Evolutionary conservation across 2,329 filamentous ascomycete genomes (phyloP).

Genomic region (Verticillium alfalfae): DNA sequence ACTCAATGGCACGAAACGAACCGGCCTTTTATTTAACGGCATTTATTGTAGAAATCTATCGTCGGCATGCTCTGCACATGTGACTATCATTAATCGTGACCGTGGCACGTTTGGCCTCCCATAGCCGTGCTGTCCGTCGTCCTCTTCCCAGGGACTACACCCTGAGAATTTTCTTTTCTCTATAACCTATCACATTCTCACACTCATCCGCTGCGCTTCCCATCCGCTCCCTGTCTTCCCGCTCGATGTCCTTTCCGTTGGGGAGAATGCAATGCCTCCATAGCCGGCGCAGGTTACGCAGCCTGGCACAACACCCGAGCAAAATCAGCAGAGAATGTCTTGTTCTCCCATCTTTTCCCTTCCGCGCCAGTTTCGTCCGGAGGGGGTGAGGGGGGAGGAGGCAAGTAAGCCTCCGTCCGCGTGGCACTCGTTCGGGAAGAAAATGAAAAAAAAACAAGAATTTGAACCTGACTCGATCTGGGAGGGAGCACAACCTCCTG

Average conservation of each 20-base stretch:
- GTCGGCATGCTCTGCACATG: neutral
- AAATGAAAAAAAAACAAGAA: too few species aligned
- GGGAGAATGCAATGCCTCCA: slow-evolving; percentile 2
- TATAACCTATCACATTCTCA: neutral
- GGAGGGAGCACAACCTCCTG: too few species aligned
- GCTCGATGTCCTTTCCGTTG: neutral
- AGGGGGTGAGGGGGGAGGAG: too few species aligned
- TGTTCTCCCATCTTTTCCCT: too few species aligned
- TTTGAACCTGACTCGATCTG: too few species aligned
- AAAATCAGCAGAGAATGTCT: neutral
- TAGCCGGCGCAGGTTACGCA: slow-evolving; percentile 15
- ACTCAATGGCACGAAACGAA: neutral
- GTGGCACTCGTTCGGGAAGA: too few species aligned
- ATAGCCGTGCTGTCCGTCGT: neutral
- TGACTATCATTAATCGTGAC: slow-evolving; percentile 1
- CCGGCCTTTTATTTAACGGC: neutral
- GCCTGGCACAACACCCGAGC: slow-evolving; percentile 8
- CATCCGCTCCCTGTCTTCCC: neutral
- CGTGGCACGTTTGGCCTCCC: neutral
- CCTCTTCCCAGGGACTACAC: neutral
- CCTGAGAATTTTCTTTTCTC: neutral
- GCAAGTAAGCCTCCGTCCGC: too few species aligned
- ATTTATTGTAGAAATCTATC: neutral
- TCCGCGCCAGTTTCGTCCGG: too few species aligned
- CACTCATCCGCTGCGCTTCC: too few species aligned